These are phyloP conservation scores for Triadica sebifera DNA, from an alignment of 345 rosid species.

Conservation along the genomic window DNA sequence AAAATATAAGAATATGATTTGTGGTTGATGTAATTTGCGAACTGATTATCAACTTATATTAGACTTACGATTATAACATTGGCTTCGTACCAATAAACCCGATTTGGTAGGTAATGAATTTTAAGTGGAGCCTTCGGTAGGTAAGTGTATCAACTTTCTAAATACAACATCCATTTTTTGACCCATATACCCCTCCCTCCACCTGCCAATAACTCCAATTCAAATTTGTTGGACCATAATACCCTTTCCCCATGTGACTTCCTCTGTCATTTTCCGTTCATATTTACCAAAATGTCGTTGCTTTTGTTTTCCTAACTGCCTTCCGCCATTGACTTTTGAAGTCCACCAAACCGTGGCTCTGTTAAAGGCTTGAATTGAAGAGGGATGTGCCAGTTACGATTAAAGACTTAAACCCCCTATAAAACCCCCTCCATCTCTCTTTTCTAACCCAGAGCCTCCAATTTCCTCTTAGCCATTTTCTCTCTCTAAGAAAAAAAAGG, in stretches of 20 bases:
- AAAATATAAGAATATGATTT: no score
- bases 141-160: no score
- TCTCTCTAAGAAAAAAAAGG: background rate
- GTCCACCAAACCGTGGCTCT: conserved; percentile 16
- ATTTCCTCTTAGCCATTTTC: background rate
- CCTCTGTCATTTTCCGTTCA: background rate
- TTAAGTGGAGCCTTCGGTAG: conserved; percentile 5
- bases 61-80: no score
- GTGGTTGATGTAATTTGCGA: background rate
- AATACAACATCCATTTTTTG: background rate
- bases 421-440: background rate
- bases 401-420: background rate
- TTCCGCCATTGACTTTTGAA: background rate
- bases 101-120: conserved; percentile 9
- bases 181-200: background rate
- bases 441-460: background rate
- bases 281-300: background rate
- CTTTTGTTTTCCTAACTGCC: background rate
- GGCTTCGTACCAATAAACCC: background rate
- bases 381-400: no score
- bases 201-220: background rate
- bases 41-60: background rate
- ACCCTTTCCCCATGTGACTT: background rate
- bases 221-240: background rate
- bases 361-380: no score